These are phyloP conservation scores for Closterium sp. DNA, from an alignment of 139 green algal genomes.

Conservation along the genomic window DNA sequence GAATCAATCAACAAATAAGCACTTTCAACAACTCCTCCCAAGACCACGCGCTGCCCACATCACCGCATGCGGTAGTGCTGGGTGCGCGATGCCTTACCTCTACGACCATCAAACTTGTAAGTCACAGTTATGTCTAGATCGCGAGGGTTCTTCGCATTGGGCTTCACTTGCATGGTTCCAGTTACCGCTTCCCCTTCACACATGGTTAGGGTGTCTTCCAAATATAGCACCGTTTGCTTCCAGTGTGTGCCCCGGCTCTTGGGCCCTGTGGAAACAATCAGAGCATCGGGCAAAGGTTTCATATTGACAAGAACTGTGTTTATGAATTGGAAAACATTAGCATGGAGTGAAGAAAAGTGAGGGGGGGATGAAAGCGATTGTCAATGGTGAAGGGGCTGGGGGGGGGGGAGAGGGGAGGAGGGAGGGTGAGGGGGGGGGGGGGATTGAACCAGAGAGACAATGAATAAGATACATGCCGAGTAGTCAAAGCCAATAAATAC, in stretches of 20 bases:
- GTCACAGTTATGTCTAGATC: slow-evolving; percentile 82
- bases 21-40: too few species aligned
- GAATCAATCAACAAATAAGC: not conserved
- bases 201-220: slow-evolving; percentile 78
- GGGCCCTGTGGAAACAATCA: not conserved
- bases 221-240: slow-evolving; percentile 95
- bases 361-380: too few species aligned
- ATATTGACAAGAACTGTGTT: too few species aligned
- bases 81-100: slow-evolving; percentile 56
- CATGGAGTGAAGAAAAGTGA: too few species aligned
- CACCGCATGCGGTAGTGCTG: slow-evolving; percentile 78
- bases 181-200: slow-evolving; percentile 57
- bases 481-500: too few species aligned
- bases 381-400: too few species aligned
- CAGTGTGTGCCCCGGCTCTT: slow-evolving; percentile 54
- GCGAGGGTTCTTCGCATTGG: slow-evolving; percentile 70
- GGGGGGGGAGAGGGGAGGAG: too few species aligned
- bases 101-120: slow-evolving; percentile 72
- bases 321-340: too few species aligned
- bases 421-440: too few species aligned
- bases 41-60: not conserved
- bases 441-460: too few species aligned
- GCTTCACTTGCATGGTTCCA: slow-evolving; percentile 62
- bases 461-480: too few species aligned
- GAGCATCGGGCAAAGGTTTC: too few species aligned